Evolutionary conservation across 2,329 filamentous ascomycete species (phyloP), one percentile per base, ranked within the genome.

Genomic region (Neofusicoccum cordaticola): DNA sequence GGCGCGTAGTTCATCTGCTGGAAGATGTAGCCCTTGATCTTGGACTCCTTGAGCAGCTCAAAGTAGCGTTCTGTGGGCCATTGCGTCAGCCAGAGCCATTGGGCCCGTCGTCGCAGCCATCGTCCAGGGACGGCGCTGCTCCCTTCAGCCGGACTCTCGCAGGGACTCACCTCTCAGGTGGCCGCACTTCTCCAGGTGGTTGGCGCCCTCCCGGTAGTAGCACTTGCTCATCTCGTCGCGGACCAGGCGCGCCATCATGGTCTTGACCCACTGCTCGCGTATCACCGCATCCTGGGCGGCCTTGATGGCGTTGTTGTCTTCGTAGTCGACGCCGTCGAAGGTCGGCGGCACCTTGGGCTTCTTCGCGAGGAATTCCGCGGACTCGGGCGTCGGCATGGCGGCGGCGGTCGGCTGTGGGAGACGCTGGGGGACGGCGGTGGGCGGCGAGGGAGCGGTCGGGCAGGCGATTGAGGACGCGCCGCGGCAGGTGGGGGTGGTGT

Each of bases 101-200:
- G 56, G n/a, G 37, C 15, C 9, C 17, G 53, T 31, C 53, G 8
- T 35, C 39, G 13, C 45, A 31, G 19, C 35, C 8, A 3, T 17
- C 8, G 9, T 45, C 4, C 48, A 1, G 15, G 6, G 2, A 81
- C 22, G 22, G 22, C 22, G 22, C 22, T 22, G 22, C 22, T 22
- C 22, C 22, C 22, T 22, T 22, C 22, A 22, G 22, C 22, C 22
- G 22, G 22, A 3, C 22, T 22, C 22, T 15, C 37, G 8, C 6
- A 39, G 13, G 27, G 11, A 39, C 89, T 84, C 77, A 95, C 91
- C 91, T 90, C 91, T 85, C 79, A 94, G 78, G 72, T 85, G 82
- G 69, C 90, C 91, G 78, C 91, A 95, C 81, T 94, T 95, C 84
- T 94, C 91, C 77, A 95, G 80, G 77, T 95, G 91, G 79, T 95